Base-by-base conservation (phyloP, 495 filamentous ascomycete species). In the Xylaria curta region DNA sequence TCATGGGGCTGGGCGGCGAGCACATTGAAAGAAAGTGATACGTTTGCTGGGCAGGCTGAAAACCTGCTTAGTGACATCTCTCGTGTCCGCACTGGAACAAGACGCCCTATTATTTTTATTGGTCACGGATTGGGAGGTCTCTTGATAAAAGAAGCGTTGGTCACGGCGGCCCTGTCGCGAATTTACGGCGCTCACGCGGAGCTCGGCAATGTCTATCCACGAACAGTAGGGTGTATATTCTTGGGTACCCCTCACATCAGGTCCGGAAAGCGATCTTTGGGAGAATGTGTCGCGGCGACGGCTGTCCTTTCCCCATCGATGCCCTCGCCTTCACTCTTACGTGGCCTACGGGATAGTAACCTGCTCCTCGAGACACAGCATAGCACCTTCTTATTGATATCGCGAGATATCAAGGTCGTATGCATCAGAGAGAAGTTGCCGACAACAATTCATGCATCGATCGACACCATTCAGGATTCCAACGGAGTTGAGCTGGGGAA, bases 211-310 rank as follows among this genome's bases (percentile, higher is more conserved):
- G 70, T 83, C 4, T 79, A 78, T 28, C 74, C 78, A 8, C 70
- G 72, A n/a, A 81, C 79, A 31, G 72, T 77, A 36, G 80, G 81
- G 19, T 76, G 78, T 17, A 74, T 84, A 17, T 84, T 84, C 69
- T 69, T 84, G 19, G 81, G 81, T 15, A 82, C 81, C 3, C 82
- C 82, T 65, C 82, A 84, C 36, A 71, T 74, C 66, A 76, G 81
- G 28, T 74, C 70, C 12, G 73, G 73, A n/a, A 76, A 77, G 54
- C 73, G 73, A 44, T 71, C 75, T 4, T 59, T 78, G 26, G 78
- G 78, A 10, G 76, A 80, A 12, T 77, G 75, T 62, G 72, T 78
- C 9, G 78, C 78, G 7, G 71, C 73, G 4, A 71, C 76, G 4
- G 75, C 76, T 3, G 72, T 76, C 5, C 56, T 80, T 5, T 74